A percentile compares a stretch with the other conserved stretches of the same genome.
Evolutionary conservation across 176 grass and related monocot species (phyloP).

Genomic region (Hsuehochloa calcarea): DNA sequence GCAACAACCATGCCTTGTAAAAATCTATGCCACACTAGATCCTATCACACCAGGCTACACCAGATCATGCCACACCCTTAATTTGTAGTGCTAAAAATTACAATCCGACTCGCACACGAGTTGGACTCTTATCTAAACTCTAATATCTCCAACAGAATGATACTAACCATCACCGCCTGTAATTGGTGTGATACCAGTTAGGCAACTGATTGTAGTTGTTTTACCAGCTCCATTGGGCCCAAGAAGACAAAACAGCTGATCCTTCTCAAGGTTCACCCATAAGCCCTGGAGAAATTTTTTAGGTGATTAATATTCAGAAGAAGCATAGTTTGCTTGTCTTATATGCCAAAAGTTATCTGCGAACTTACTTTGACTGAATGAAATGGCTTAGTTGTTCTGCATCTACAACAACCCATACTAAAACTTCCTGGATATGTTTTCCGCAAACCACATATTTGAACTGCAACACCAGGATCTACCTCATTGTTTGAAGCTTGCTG

Average conservation of each 20-base stretch:
- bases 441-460: constrained; percentile 74
- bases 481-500: constrained; percentile 54
- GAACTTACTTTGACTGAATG: constrained; percentile 88
- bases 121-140: no score
- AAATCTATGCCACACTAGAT: no score
- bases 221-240: constrained; percentile 97
- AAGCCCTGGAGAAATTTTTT: constrained; percentile 57
- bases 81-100: no score
- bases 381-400: constrained; percentile 67
- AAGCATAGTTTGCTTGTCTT: not conserved
- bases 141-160: not conserved
- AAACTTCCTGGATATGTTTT: constrained; percentile 87
- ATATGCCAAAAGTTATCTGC: not conserved
- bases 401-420: constrained; percentile 76
- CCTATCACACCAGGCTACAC: no score
- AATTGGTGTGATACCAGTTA: constrained; percentile 93
- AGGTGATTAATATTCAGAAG: constrained; percentile 11
- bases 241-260: constrained; percentile 95
- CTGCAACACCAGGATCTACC: constrained; percentile 62
- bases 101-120: no score
- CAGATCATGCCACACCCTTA: no score
- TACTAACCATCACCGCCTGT: constrained; percentile 82
- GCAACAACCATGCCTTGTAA: no score
- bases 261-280: constrained; percentile 91
- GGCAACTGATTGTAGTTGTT: constrained; percentile 89